Evolutionary conservation across 768 basidiomycete genomes (phyloP).

Genomic region (Mycena galopus): DNA sequence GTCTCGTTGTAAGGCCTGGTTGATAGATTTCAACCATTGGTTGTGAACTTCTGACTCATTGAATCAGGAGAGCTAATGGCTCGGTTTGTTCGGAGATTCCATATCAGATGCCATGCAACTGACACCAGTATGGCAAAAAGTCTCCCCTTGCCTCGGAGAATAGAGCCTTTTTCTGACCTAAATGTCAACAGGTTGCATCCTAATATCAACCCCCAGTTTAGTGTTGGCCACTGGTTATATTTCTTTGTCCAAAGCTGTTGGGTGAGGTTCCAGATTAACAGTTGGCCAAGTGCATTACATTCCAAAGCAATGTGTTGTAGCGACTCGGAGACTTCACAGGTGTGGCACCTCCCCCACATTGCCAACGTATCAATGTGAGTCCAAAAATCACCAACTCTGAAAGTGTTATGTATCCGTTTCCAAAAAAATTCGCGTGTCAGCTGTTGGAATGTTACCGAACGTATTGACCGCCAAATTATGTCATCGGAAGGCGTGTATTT

Average conservation of each 20-base stretch:
- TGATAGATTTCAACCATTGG: neutral
- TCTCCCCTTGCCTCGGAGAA: neutral
- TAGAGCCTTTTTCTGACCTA: neutral
- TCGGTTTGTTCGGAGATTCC: neutral
- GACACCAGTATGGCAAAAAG: neutral
- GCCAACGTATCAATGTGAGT: neutral
- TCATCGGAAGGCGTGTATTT: too few relatives aligned
- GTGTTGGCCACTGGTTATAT: neutral
- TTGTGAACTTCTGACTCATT: neutral
- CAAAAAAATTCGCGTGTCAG: too few relatives aligned
- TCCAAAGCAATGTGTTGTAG: neutral
- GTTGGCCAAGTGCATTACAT: neutral
- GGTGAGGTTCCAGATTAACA: neutral
- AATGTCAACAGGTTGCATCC: neutral
- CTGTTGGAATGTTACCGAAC: too few relatives aligned
- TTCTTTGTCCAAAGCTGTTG: neutral
- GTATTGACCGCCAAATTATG: too few relatives aligned
- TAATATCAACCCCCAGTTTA: neutral
- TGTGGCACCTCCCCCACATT: neutral
- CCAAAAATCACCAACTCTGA: neutral
- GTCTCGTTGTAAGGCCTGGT: neutral
- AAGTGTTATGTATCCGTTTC: too few relatives aligned
- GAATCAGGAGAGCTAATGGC: neutral
- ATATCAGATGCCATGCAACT: neutral
- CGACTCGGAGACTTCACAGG: neutral